Conservation (phyloP, 306 rosid species). For the Nissolia schottii region DNA sequence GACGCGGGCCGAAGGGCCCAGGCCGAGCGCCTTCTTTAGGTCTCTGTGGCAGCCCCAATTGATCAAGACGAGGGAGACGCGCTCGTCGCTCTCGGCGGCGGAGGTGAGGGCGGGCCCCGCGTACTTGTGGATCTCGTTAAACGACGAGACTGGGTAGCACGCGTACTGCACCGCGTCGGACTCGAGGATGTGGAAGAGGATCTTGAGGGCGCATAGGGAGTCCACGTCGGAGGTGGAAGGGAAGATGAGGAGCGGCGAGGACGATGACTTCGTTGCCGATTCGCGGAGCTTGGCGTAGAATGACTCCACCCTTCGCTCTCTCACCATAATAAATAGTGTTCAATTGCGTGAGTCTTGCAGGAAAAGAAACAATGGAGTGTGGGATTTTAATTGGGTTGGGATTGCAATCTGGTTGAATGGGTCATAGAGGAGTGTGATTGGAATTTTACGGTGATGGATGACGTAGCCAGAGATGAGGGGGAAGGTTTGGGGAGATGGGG, state of each 20-base stretch:
- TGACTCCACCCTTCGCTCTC: slow-evolving; percentile 61
- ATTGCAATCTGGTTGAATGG: too few relatives aligned
- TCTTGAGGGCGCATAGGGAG: slow-evolving; percentile 76
- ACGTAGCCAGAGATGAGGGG: too few relatives aligned
- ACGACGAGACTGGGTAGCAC: slow-evolving; percentile 82
- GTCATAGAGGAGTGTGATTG: too few relatives aligned
- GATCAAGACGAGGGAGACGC: slow-evolving; percentile 55
- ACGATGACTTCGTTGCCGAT: slow-evolving; percentile 44
- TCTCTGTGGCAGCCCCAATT: slow-evolving; percentile 92
- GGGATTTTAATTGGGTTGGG: too few relatives aligned
- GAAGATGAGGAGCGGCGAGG: slow-evolving; percentile 68
- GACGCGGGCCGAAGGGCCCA: slow-evolving; percentile 48
- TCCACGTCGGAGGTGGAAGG: slow-evolving; percentile 94
- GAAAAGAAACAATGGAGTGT: too few relatives aligned
- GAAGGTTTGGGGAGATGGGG: too few relatives aligned
- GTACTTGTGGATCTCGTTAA: slow-evolving; percentile 66
- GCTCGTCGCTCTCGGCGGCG: slow-evolving; percentile 20
- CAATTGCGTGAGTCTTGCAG: not conserved
- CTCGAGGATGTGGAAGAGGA: slow-evolving; percentile 68
- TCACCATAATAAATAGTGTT: slow-evolving; percentile 54
- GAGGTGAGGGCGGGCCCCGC: slow-evolving; percentile 26
- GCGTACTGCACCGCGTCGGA: slow-evolving; percentile 80
- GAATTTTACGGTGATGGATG: too few relatives aligned
- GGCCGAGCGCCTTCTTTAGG: slow-evolving; percentile 38
- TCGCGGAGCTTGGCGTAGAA: slow-evolving; percentile 66